Base-by-base conservation (phyloP, 164 flowering plant genomes). In the Liriodendron chinense region DNA sequence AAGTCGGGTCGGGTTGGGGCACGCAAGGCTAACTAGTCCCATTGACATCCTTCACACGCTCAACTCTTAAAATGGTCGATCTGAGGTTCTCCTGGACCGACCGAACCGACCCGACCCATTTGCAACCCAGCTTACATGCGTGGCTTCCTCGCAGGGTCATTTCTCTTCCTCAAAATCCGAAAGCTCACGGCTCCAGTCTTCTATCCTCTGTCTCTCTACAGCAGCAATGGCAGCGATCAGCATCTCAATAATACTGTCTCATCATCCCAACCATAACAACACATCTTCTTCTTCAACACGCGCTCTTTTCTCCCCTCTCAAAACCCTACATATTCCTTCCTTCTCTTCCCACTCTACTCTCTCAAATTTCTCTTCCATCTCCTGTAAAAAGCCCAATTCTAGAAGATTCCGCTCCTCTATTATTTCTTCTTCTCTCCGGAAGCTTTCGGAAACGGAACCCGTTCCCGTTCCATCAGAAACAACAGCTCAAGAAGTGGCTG, bases 381-480 rank as follows among this genome's bases (percentile, higher is more conserved):
- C 7, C 74, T 13, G 68, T 80, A 9, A 77, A 61, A 43, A 74
- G 76, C 26, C 75, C 65, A 76, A 9, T 7, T 24, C 74, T 1
- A 72, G 34, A 50, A 82, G 72, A 24, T 73, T 75, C 64, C 87
- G 86, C 28, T 77, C 65, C 23, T 68, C 73, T 64, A 57, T 83
- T 78, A 59, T 71, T n/a, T 23, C 65, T 75, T 79, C 84, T 1
- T 92, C 97, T 62, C 59, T 85, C 73, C 84, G 83, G 74, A 86
- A 81, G 73, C 87, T 93, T 9, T 80, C 89, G 1, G 96, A 95
- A 18, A 8, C 86, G 8, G 92, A 88, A 47, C 78, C 68, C 9
- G 72, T 88, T 56, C 5, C 83, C 4, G 83, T 92, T 9, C 82
- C 90, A 23, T 67, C 74, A 24, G 83, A 79, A 20, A 0, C 83